Evolutionary conservation across 805 yeast species (phyloP).

Genomic region (Komagataella pastoris): DNA sequence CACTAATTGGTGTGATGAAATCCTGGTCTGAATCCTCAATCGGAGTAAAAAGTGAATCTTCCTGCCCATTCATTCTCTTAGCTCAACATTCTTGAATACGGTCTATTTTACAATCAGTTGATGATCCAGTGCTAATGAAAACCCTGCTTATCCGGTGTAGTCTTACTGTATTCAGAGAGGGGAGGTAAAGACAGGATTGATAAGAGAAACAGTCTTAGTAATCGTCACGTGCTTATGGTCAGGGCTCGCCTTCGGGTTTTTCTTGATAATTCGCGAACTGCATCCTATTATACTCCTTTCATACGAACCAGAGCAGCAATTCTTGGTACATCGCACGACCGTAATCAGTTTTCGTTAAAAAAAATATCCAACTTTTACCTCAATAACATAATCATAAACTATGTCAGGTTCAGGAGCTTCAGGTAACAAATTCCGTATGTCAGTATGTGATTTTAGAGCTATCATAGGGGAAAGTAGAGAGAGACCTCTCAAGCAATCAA

Average conservation of each 20-base stretch:
- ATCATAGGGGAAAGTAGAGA: neutral
- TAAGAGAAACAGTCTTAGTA: neutral
- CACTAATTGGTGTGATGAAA: neutral
- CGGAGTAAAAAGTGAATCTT: neutral
- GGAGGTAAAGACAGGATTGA: neutral
- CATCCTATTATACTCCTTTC: neutral
- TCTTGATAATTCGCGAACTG: neutral
- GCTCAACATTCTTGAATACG: neutral
- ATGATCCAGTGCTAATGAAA: neutral
- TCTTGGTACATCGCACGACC: neutral
- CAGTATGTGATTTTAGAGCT: slow-evolving; percentile 52
- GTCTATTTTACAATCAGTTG: neutral
- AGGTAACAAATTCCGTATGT: slow-evolving; percentile 99
- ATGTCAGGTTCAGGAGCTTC: slow-evolving; percentile 94
- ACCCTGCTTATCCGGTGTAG: neutral
- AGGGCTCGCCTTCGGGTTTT: neutral
- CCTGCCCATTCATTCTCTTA: neutral
- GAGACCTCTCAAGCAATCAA: neutral
- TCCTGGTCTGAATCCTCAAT: neutral
- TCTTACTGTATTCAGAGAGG: too few relatives aligned
- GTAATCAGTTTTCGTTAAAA: neutral
- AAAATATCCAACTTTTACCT: neutral
- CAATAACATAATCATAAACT: slow-evolving; percentile 14
- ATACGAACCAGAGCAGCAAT: neutral
- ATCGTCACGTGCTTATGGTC: neutral